Base-by-base conservation (phyloP, 202 grass and related monocot genomes). In the Dendrocalamus latiflorus region DNA sequence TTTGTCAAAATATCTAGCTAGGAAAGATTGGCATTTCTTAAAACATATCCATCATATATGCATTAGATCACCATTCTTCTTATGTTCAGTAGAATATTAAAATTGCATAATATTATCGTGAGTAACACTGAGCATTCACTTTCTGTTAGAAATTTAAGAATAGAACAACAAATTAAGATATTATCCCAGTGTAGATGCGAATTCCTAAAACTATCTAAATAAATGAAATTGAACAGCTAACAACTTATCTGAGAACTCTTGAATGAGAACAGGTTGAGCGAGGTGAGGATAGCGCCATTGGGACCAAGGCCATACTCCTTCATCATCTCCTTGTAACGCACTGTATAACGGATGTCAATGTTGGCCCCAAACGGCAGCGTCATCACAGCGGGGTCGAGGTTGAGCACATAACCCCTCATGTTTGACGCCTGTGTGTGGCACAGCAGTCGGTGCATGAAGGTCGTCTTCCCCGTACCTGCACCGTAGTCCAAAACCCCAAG, bases 281-380 rank as follows among this genome's bases (percentile, higher is more conserved):
- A 97, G 36, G 94, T 97, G 37, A 93, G 91, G 65, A 97, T 94
- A 22, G 89, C 93, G 5, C 96, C 96, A 49, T 95, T 99, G 21
- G 96, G 96, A 39, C 96, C 96, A 44, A 99, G 89, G 17, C 87
- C 87, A 22, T 99, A 93, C 83, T 99, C 93, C 86, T 95, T 98
- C 96, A 95, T 99, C 44, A 99, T 91, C 64, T 99, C 96, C 91
- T 99, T 95, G 53, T 99, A 99, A 6, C 69, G 85, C 66, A 99
- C 89, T 0, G 96, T 99, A 61, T 99, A 93, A 0, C 91, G 89
- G 37, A 95, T 99, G 70, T 99, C 96, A 70, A 99, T 95, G 78
- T 99, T 99, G 49, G 96, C 96, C 28, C 89, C 96, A 0, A 94
- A 99, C 1, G 93, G 96, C 57, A 95, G 91, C 1, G 80, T 92